A percentile compares a stretch with the other conserved stretches of the same genome.
Evolutionary conservation across 2,329 filamentous ascomycete genomes (phyloP).

Genomic region (Fusarium caatingaense): DNA sequence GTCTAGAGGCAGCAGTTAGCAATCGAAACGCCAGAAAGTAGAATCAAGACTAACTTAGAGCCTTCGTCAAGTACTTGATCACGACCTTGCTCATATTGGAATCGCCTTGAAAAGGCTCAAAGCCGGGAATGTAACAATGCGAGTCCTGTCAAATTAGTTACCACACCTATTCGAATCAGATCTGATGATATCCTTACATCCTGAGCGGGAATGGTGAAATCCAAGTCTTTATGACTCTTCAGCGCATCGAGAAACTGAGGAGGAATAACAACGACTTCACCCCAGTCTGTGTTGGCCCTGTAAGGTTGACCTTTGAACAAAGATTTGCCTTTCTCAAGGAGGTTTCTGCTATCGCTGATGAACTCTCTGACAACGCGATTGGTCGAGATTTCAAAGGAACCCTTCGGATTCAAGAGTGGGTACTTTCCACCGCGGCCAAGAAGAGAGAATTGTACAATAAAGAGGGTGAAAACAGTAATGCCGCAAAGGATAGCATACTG

Average conservation of each 20-base stretch:
- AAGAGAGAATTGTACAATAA: background rate
- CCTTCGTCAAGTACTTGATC: slow-evolving; percentile 6
- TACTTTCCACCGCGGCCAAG: background rate
- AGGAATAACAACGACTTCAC: slow-evolving; percentile 1
- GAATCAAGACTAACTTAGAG: background rate
- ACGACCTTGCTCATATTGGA: background rate
- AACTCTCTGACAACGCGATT: slow-evolving; percentile 1
- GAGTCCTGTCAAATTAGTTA: background rate
- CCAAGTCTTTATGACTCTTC: background rate
- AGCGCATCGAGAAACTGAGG: background rate
- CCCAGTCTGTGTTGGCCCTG: slow-evolving; percentile 5
- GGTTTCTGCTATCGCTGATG: background rate
- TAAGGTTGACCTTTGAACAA: background rate
- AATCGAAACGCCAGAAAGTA: too few species aligned
- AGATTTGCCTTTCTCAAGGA: background rate
- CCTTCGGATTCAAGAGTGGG: slow-evolving; percentile 4
- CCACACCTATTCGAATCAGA: too few species aligned
- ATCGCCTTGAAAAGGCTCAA: background rate
- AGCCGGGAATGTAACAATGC: slow-evolving; percentile 7
- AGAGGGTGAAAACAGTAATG: background rate
- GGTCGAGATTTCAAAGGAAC: background rate
- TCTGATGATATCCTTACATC: background rate
- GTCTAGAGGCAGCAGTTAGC: background rate
- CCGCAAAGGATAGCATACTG: slow-evolving; percentile 10
- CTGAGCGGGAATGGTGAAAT: background rate